phyloP scores from a whole-genome alignment of 345 rosid species.

The Ricinus communis region DNA sequence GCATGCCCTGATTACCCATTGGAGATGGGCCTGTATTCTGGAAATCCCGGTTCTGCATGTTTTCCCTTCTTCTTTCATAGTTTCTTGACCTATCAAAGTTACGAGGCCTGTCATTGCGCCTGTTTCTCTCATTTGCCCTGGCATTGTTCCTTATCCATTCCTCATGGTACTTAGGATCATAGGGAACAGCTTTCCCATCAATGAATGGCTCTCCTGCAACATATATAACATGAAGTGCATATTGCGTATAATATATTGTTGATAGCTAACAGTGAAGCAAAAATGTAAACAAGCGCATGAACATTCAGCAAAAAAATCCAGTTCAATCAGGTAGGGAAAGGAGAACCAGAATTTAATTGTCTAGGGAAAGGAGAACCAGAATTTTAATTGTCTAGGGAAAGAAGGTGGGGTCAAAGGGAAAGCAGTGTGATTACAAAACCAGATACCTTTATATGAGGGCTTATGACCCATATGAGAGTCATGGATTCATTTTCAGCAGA shows the following conservation, averaged over 20 bases:
- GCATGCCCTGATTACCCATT: conserved; percentile 38
- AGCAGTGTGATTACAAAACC: neutral
- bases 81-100: conserved; percentile 75
- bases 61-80: conserved; percentile 89
- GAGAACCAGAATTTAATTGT: neutral
- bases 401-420: too few species aligned
- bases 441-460: neutral
- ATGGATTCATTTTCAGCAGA: too few species aligned
- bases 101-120: conserved; percentile 82
- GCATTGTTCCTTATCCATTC: conserved; percentile 97
- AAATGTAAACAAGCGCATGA: neutral
- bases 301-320: neutral
- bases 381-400: too few species aligned
- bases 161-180: conserved; percentile 93
- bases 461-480: too few species aligned
- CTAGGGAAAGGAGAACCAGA: too few species aligned
- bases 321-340: neutral
- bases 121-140: conserved; percentile 82
- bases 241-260: neutral
- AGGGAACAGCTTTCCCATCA: conserved; percentile 90
- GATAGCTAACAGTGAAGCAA: neutral
- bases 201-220: conserved; percentile 87
- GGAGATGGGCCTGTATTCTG: conserved; percentile 30
- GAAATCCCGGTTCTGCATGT: conserved; percentile 38
- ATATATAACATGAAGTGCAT: neutral